These are phyloP conservation scores for Fusarium heterosporum DNA, from an alignment of 2,329 filamentous ascomycete genomes.

Conservation along the genomic window DNA sequence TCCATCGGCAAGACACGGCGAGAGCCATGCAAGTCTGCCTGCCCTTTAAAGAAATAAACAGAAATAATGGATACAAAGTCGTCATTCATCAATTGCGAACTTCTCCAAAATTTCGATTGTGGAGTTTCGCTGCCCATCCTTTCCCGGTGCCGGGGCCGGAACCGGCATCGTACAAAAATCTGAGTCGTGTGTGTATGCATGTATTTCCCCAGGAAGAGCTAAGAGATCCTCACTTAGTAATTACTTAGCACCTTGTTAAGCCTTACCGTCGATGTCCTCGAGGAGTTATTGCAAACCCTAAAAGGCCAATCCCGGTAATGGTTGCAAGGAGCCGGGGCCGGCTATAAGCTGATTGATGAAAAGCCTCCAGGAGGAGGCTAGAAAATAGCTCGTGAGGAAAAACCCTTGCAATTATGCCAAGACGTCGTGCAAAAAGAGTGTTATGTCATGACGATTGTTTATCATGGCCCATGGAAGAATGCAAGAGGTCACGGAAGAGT, in stretches of 20 bases:
- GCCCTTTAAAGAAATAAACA: neutral
- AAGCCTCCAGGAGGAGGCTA: neutral
- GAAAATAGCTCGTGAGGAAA: neutral
- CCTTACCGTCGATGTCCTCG: neutral
- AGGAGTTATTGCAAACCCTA: neutral
- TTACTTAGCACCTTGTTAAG: neutral
- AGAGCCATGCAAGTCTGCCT: neutral
- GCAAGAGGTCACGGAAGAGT: neutral
- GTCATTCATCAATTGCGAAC: slow-evolving; percentile 8
- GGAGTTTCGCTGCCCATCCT: neutral
- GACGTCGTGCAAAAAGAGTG: neutral
- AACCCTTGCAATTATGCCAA: neutral
- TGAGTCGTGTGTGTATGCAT: slow-evolving; percentile 10
- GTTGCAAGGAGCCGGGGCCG: slow-evolving; percentile 26
- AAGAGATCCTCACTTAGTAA: slow-evolving; percentile 19
- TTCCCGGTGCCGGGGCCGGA: slow-evolving; percentile 36
- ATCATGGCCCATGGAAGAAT: slow-evolving; percentile 8
- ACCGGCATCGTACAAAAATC: slow-evolving; percentile 15
- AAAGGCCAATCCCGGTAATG: neutral
- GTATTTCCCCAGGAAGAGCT: slow-evolving; percentile 39
- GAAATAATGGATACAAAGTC: slow-evolving; percentile 4
- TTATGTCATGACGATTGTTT: slow-evolving; percentile 14
- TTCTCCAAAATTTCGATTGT: slow-evolving; percentile 10
- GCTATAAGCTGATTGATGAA: slow-evolving; percentile 34
- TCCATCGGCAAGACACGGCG: slow-evolving; percentile 27